Base-by-base conservation (phyloP, 23 red algal genomes). In the Gracilaria domingensis region DNA sequence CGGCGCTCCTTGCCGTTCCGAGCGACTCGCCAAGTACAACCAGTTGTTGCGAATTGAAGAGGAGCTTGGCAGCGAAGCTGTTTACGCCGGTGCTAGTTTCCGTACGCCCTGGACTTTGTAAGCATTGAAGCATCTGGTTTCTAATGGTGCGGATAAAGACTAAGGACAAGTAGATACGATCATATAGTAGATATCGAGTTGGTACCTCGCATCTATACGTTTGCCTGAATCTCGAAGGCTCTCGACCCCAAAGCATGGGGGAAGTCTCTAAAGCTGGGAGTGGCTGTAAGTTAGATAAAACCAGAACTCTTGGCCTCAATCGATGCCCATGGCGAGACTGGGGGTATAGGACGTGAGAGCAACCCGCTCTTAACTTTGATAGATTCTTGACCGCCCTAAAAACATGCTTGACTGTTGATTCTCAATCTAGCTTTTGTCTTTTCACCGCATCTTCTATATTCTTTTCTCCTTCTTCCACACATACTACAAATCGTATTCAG, bases 11-110 rank as follows among this genome's bases (percentile, higher is more conserved):
- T 93, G 89, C 70, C 96, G 96, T 30, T 95, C 93, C 25, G 96
- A 98, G 75, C 93, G 96, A 55, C 79, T 98, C 34, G 93, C 93
- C 26, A 98, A 98, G 66, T 98, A 98, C 90, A 98, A 98, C 56
- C 96, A 98, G 80, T 29, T 98, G 38, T 47, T 98, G 45, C 96
- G 96, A 54, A 98, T 98, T 59, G 96, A 98, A 60, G 96, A 98
- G 57, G 96, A 98, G 28, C 83, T 98, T 8, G 96, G 93, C 49
- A 75, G 62, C 30, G 61, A 30, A 24, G 96, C 96, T 32, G 69
- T 93, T 7, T 98, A 98, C 70, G 96, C 93, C 20, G 96, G 96
- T 8, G 87, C 56, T 24, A 87, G 95, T 65, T 98, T 95, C 83
- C 81, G 96, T 71, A 93, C 88, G 9, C 96, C 96, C 16, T 98